Evolutionary conservation across 2,329 filamentous ascomycete species (phyloP).

Genomic region (Epichloe sp.): DNA sequence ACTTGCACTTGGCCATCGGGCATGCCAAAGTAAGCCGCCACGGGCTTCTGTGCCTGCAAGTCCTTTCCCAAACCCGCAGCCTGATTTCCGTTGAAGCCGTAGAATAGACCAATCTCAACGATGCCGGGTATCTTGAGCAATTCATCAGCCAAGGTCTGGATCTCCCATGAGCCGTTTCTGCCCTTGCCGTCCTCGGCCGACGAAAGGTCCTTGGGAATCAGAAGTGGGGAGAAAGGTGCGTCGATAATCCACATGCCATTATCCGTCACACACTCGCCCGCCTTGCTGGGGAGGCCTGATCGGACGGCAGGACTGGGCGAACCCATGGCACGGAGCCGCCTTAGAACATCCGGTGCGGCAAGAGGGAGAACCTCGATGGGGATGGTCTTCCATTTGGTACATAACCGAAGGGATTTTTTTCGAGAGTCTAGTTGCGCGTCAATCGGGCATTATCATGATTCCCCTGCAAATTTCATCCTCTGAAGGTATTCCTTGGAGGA

Average conservation of each 20-base stretch:
- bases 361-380: slow-evolving; percentile 90
- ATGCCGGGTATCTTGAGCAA: slow-evolving; percentile 79
- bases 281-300: slow-evolving; percentile 60
- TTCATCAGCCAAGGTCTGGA: slow-evolving; percentile 56
- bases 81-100: slow-evolving; percentile 64
- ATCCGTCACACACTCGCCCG: slow-evolving; percentile 56
- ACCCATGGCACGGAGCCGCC: slow-evolving; percentile 59
- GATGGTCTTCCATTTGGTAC: slow-evolving; percentile 67
- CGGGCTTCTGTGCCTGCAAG: slow-evolving; percentile 72
- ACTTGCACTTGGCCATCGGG: slow-evolving; percentile 51
- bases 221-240: slow-evolving; percentile 68
- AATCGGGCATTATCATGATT: slow-evolving; percentile 5
- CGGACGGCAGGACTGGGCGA: slow-evolving; percentile 58
- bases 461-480: not conserved
- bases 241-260: slow-evolving; percentile 71
- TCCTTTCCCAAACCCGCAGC: slow-evolving; percentile 37
- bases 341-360: slow-evolving; percentile 63
- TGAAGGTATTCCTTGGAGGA: not conserved
- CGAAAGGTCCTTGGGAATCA: slow-evolving; percentile 43
- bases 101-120: slow-evolving; percentile 84
- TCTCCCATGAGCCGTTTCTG: slow-evolving; percentile 57
- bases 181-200: slow-evolving; percentile 37
- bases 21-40: slow-evolving; percentile 93
- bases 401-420: slow-evolving; percentile 68
- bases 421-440: slow-evolving; percentile 53